Base-by-base conservation (phyloP, 148 eudicot genomes). In the Chenopodium formosanum region DNA sequence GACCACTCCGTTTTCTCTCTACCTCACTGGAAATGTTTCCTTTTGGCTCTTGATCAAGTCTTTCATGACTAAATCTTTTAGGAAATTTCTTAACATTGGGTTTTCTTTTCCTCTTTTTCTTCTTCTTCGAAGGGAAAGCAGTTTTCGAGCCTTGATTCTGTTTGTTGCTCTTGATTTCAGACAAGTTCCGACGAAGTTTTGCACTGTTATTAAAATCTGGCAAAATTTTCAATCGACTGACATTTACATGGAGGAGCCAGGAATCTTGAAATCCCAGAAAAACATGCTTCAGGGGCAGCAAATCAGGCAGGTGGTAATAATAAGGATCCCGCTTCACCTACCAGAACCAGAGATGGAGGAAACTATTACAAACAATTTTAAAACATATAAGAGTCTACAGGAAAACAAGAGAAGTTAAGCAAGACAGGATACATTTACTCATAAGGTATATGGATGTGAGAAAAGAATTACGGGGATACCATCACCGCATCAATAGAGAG, bases 291-390 rank as follows among this genome's bases (percentile, higher is more conserved):
- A 93, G 75, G 73, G 85, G 89, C 40, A 93, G 65, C 13, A 89
- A 88, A 78, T 89, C 90, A 46, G 93, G 85, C 63, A 93, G 82
- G 85, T 73, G 87, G 86, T 91, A 93, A 76, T 80, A 83, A 69
- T 74, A 40, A 11, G 92, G 86, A 48, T 86, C 84, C 70, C 9
- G 81, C 82, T 89, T 90, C 72, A 91, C 94, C 97, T 93, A 90
- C 63, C 44, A 70, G 63, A 79, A 90, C 56, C 44, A 70, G 63
- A 79, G 74, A 63, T 19, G 73, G 27, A 46, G 25, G 70, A 71
- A 81, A 71, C 34, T 67, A 52, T 63, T 20, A 44, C 19, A 50
- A 46, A 46, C 47, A 71, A 20, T 31, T 29, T 20, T 40, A 74
- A n/a, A 47, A 63, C 47, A 31, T n/a, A 29, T 14, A 25, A 46